Evolutionary conservation across 2,329 filamentous ascomycete species (phyloP), one percentile per base, ranked within the genome.

Genomic region (Thelonectria olida): DNA sequence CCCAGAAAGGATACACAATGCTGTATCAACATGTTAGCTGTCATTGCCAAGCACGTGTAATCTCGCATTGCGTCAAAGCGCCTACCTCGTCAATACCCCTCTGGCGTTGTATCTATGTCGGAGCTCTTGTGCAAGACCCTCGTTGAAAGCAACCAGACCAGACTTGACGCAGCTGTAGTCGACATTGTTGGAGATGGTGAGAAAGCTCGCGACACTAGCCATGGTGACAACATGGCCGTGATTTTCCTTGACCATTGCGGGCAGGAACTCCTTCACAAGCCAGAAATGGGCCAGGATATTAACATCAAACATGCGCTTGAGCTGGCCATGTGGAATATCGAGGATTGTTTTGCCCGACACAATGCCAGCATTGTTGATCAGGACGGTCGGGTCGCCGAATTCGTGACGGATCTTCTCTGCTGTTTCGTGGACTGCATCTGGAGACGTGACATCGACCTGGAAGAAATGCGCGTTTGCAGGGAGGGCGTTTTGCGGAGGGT

Each of bases 161-260:
- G 87, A 82, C 76, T 91, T 91, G 60, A 81, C 83, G 9, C 84
- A 80, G 1, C 81, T 79, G 76, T 91, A 92, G 75, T 90, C 87
- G 23, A 87, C 83, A 79, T 90, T 84, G 63, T 81, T 81, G 2
- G 88, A 84, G 0, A 85, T 81, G 3, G 82, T 78, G 7, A 85
- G 70, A 72, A 85, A 90, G 17, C 83, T 83, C 0, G 88, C 88
- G 34, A 86, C 79, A 7, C 83, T 87, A 15, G 89, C 87, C 27
- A 92, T 83, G 1, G 86, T 91, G 25, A 91, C 87, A 27, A 92
- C 76, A 80, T 90, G 89, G 52, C 90, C 89, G 76, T 91, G 88
- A 76, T 90, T 86, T 6, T 68, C 67, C 15, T 74, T 70, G 45
- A 88, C 75, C 82, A 92, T 89, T 60, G 74, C 68, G 0, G 89